phyloP scores from a whole-genome alignment of 495 filamentous ascomycete genomes.

The Hyphodiscus hymeniophilus region DNA sequence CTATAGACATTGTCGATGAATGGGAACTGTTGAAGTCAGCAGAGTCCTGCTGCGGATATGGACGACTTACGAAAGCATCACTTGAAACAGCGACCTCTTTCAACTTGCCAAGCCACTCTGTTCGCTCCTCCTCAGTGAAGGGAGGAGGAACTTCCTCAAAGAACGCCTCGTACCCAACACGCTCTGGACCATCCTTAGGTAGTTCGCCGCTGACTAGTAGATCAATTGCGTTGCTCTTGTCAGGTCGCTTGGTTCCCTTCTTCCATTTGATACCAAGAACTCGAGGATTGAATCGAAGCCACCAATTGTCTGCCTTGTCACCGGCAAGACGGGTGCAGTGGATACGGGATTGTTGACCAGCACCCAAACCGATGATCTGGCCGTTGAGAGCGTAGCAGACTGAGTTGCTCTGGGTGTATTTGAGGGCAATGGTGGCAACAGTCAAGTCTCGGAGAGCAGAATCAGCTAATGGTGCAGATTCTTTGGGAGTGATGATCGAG shows the following conservation, averaged over 20 bases:
- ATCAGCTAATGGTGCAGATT: slow-evolving; percentile 61
- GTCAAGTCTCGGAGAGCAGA: slow-evolving; percentile 82
- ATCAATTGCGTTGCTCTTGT: slow-evolving; percentile 98
- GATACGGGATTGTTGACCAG: slow-evolving; percentile 94
- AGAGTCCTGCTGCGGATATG: not conserved
- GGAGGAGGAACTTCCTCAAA: slow-evolving; percentile 85
- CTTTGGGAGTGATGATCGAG: slow-evolving; percentile 76
- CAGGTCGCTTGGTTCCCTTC: slow-evolving; percentile 88
- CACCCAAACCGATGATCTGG: slow-evolving; percentile 88
- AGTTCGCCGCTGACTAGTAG: slow-evolving; percentile 82
- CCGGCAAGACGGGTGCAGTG: slow-evolving; percentile 98
- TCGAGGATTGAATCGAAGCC: slow-evolving; percentile 92
- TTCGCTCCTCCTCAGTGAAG: slow-evolving; percentile 78
- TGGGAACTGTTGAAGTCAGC: slow-evolving; percentile 58
- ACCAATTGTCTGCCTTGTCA: slow-evolving; percentile 99
- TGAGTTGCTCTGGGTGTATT: slow-evolving; percentile 98
- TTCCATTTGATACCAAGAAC: slow-evolving; percentile 88
- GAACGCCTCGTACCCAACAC: slow-evolving; percentile 73
- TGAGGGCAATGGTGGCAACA: slow-evolving; percentile 91
- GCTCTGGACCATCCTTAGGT: slow-evolving; percentile 72
- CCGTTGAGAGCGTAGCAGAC: slow-evolving; percentile 96
- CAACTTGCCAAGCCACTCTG: slow-evolving; percentile 73
- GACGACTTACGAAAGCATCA: slow-evolving; percentile 82
- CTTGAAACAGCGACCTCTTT: slow-evolving; percentile 77
- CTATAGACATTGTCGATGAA: slow-evolving; percentile 98